Evolutionary conservation across 768 basidiomycete species (phyloP).

Genomic region (Leccinum uliginosum): DNA sequence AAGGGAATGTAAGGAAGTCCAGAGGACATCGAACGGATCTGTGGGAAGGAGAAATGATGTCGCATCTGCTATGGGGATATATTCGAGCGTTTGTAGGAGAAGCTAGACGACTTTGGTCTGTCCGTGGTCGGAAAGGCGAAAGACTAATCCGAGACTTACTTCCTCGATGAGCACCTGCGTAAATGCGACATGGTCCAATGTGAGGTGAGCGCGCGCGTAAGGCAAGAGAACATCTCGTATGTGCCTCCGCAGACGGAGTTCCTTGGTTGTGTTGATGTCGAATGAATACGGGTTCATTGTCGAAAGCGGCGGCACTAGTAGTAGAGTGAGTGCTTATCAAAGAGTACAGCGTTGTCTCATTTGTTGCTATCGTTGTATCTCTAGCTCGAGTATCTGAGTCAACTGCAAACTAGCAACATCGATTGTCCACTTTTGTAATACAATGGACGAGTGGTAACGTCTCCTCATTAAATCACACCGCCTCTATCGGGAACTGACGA

Average conservation of each 20-base stretch:
- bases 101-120: conserved; percentile 32
- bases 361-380: background rate
- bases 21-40: conserved; percentile 51
- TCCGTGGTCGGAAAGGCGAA: background rate
- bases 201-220: conserved; percentile 51
- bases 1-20: conserved; percentile 30
- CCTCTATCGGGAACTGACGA: background rate
- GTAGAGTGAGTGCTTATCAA: background rate
- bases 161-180: conserved; percentile 47
- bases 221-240: conserved; percentile 51
- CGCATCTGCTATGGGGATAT: conserved; percentile 47
- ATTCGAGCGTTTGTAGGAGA: conserved; percentile 35
- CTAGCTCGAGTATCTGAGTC: background rate
- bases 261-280: conserved; percentile 15
- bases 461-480: conserved; percentile 13
- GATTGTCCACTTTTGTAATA: background rate
- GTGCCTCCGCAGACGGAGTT: conserved; percentile 35
- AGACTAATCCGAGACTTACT: conserved; percentile 25
- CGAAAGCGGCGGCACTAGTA: background rate
- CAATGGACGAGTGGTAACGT: background rate
- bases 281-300: conserved; percentile 17
- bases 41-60: conserved; percentile 47
- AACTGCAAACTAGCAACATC: background rate
- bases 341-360: background rate
- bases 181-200: conserved; percentile 50